phyloP scores from a whole-genome alignment of 352 stramenopile species.

The Sclerospora graminicola region DNA sequence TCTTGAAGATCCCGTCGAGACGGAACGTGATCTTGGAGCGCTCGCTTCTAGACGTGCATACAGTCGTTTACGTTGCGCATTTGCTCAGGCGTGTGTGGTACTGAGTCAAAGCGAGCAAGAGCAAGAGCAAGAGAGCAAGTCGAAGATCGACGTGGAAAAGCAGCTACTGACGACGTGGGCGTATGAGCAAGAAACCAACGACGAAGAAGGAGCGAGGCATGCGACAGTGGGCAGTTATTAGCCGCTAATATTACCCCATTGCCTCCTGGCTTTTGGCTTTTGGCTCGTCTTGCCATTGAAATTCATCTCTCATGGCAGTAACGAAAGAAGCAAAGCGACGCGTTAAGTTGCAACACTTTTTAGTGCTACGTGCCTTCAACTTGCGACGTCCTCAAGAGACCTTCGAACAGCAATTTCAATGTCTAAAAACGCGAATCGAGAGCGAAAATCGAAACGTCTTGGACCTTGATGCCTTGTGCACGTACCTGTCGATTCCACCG shows the following conservation, averaged over 20 bases:
- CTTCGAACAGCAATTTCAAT: constrained; percentile 58
- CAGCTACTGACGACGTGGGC: constrained; percentile 15
- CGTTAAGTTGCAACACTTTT: not conserved
- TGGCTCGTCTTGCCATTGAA: too few relatives aligned
- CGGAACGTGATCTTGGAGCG: constrained; percentile 47
- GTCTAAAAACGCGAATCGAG: constrained; percentile 22
- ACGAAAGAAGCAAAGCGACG: not conserved
- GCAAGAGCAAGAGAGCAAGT: not conserved
- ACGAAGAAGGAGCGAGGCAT: constrained; percentile 6
- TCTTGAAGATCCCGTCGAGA: constrained; percentile 77
- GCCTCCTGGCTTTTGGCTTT: too few relatives aligned
- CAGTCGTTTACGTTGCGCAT: constrained; percentile 34
- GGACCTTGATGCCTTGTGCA: constrained; percentile 49
- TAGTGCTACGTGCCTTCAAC: constrained; percentile 43
- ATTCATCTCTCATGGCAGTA: constrained; percentile 16
- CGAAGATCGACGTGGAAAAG: constrained; percentile 3
- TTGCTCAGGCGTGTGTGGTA: constrained; percentile 35
- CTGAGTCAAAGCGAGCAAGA: constrained; percentile 12
- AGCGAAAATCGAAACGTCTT: constrained; percentile 20
- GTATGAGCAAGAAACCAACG: constrained; percentile 17
- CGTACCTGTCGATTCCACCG: constrained; percentile 56
- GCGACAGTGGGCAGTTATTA: constrained; percentile 4
- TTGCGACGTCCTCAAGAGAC: constrained; percentile 46
- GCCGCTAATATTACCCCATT: not conserved
- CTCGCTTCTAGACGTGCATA: constrained; percentile 54